Conservation (phyloP, 352 stramenopile species). For the Phytophthora multivora region DNA sequence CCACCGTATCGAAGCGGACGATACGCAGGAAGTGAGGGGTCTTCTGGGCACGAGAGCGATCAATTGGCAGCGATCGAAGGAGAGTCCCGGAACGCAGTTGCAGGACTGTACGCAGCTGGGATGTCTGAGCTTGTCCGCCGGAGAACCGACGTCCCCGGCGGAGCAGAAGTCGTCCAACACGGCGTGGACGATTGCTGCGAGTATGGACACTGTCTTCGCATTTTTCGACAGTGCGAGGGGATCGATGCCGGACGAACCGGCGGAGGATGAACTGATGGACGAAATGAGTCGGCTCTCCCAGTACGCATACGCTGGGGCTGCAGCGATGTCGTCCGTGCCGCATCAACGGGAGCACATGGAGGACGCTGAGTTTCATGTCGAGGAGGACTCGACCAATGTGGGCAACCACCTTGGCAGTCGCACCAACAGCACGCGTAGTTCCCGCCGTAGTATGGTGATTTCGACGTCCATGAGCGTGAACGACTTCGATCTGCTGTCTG, state of each 20-base stretch:
- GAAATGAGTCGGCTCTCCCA: constrained; percentile 79
- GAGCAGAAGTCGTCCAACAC: constrained; percentile 84
- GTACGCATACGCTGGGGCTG: constrained; percentile 70
- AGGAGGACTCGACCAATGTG: constrained; percentile 20
- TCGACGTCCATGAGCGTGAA: constrained; percentile 81
- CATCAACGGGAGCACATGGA: constrained; percentile 71
- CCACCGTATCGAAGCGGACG: constrained; percentile 67
- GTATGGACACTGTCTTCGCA: constrained; percentile 85
- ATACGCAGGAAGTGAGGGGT: constrained; percentile 68
- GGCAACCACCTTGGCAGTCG: constrained; percentile 36
- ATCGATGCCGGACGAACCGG: constrained; percentile 76
- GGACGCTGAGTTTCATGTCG: constrained; percentile 74
- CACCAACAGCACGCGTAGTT: constrained; percentile 46
- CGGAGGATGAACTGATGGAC: constrained; percentile 77
- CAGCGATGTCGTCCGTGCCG: constrained; percentile 49
- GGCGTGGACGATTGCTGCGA: constrained; percentile 81
- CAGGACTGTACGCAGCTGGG: constrained; percentile 73
- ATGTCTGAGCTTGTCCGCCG: constrained; percentile 77
- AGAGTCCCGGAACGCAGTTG: constrained; percentile 69
- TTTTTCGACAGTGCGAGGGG: constrained; percentile 84
- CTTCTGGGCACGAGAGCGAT: constrained; percentile 75
- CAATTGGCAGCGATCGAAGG: constrained; percentile 82
- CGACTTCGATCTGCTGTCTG: constrained; percentile 86
- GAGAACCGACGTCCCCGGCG: constrained; percentile 55
- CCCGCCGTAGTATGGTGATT: constrained; percentile 80